phyloP scores from a whole-genome alignment of 495 filamentous ascomycete species.

The Aspergillus incahuasiensis region DNA sequence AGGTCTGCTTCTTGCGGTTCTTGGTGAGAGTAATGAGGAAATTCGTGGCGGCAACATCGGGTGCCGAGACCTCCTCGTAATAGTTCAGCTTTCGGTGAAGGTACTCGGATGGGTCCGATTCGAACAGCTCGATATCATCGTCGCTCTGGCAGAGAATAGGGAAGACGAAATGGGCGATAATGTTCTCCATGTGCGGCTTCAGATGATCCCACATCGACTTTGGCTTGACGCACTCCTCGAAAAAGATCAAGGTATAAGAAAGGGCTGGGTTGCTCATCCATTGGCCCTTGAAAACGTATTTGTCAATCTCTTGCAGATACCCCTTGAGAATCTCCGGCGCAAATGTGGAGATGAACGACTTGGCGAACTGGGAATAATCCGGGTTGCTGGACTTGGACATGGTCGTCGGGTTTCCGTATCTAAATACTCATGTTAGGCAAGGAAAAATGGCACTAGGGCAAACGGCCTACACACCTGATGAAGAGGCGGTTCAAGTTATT shows the following conservation, averaged over 20 bases:
- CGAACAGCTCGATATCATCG: slow-evolving; percentile 91
- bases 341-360: slow-evolving; percentile 84
- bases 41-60: slow-evolving; percentile 94
- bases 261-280: slow-evolving; percentile 94
- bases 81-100: slow-evolving; percentile 95
- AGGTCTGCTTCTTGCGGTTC: slow-evolving; percentile 90
- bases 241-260: slow-evolving; percentile 84
- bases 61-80: slow-evolving; percentile 94
- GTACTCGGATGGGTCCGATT: slow-evolving; percentile 91
- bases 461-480: slow-evolving; percentile 60
- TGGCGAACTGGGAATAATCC: slow-evolving; percentile 74
- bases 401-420: slow-evolving; percentile 80
- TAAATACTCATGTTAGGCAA: slow-evolving; percentile 28
- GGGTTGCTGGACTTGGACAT: slow-evolving; percentile 62
- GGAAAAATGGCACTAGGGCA: background rate
- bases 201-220: slow-evolving; percentile 94
- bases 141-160: slow-evolving; percentile 89
- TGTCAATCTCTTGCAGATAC: slow-evolving; percentile 89
- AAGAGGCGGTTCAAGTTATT: slow-evolving; percentile 94
- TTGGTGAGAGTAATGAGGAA: slow-evolving; percentile 94
- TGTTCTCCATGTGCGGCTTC: slow-evolving; percentile 84
- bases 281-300: slow-evolving; percentile 89
- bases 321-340: slow-evolving; percentile 92
- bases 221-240: slow-evolving; percentile 96
- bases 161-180: slow-evolving; percentile 92